Evolutionary conservation across 2,329 filamentous ascomycete species (phyloP).

Genomic region (Blastomyces parvus): DNA sequence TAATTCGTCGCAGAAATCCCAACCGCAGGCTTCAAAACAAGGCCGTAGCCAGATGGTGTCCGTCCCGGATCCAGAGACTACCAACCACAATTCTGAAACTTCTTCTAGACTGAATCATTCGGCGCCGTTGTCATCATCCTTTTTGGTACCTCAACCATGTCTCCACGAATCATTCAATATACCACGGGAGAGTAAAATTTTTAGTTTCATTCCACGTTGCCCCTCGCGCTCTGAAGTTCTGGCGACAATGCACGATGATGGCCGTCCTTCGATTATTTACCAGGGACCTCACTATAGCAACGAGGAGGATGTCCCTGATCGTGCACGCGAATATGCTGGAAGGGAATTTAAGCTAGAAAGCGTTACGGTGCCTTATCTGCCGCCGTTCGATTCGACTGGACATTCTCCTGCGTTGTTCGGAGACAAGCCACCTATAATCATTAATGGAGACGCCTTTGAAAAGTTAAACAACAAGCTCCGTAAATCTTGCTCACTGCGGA

Average conservation of each 20-base stretch:
- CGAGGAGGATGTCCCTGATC: conserved; percentile 70
- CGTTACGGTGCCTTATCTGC: conserved; percentile 66
- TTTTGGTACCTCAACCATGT: conserved; percentile 14
- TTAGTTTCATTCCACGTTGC: conserved; percentile 19
- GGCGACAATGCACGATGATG: conserved; percentile 47
- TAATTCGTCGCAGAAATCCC: conserved; percentile 26
- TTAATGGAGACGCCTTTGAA: conserved; percentile 47
- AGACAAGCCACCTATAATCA: conserved; percentile 37
- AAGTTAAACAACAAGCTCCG: conserved; percentile 44
- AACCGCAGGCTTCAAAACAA: neutral
- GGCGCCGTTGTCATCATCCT: conserved; percentile 13
- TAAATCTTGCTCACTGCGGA: conserved; percentile 51
- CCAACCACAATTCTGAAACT: neutral
- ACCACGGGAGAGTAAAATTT: conserved; percentile 16
- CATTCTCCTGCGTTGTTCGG: conserved; percentile 49
- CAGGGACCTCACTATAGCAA: conserved; percentile 79
- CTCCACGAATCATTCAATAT: conserved; percentile 27
- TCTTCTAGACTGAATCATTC: neutral
- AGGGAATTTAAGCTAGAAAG: conserved; percentile 72
- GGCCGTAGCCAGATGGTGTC: neutral
- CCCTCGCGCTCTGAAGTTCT: conserved; percentile 39
- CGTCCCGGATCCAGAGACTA: neutral
- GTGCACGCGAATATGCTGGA: conserved; percentile 73
- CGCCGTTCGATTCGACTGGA: conserved; percentile 61
- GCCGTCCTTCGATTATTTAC: conserved; percentile 62